These are phyloP conservation scores for Chytriomyces confervae DNA, from an alignment of 192 early-diverging fungal species.

Conservation along the genomic window DNA sequence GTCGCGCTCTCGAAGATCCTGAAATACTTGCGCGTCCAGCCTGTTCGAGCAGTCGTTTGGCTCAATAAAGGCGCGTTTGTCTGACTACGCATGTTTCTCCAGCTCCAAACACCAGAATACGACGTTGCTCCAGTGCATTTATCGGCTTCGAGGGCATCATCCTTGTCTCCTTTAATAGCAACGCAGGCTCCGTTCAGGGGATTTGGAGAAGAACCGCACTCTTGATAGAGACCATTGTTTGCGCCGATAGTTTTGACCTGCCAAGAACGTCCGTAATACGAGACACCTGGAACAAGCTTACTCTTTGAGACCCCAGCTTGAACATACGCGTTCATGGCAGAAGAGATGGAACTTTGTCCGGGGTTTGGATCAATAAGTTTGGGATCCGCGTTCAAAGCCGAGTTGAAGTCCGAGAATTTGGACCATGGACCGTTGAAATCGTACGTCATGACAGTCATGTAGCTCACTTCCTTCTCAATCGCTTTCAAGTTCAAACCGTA, in stretches of 20 bases:
- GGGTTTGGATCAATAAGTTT: constrained; percentile 38
- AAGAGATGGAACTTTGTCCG: constrained; percentile 41
- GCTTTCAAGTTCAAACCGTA: too few relatives aligned
- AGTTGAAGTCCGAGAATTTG: constrained; percentile 28
- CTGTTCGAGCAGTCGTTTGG: neutral
- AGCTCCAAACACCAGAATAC: constrained; percentile 12
- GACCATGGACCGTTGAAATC: constrained; percentile 71
- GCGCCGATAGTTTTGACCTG: neutral
- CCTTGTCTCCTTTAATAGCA: constrained; percentile 1
- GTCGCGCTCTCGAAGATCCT: too few relatives aligned
- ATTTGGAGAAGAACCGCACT: neutral
- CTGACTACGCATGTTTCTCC: constrained; percentile 4
- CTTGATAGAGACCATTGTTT: constrained; percentile 15
- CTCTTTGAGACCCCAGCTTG: constrained; percentile 64
- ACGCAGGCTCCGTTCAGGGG: neutral
- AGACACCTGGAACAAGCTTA: constrained; percentile 65
- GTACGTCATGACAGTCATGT: constrained; percentile 74
- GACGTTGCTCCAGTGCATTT: neutral
- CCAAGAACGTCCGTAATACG: constrained; percentile 60
- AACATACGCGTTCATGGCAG: constrained; percentile 59
- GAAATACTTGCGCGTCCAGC: neutral
- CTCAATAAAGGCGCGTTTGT: neutral
- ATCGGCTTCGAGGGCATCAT: neutral
- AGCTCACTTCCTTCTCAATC: constrained; percentile 65
- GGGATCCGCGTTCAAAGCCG: neutral